A percentile compares a stretch with the other conserved stretches of the same genome.
Conservation (phyloP, 2,329 filamentous ascomycete genomes). For the Thelonectria discophora region DNA sequence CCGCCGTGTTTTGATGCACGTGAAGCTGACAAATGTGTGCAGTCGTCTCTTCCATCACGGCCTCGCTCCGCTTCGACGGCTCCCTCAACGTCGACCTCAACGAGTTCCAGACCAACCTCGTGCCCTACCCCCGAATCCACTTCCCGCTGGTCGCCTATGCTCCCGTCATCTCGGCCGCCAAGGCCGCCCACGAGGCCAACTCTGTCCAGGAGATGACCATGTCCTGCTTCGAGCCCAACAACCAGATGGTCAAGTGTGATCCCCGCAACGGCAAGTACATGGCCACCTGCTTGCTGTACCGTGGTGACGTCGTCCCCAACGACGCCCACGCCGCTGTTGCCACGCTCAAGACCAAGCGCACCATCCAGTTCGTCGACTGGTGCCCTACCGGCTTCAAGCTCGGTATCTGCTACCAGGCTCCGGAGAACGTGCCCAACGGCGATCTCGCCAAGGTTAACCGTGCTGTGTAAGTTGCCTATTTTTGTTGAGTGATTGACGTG, state of each 20-base stretch:
- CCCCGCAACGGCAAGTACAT: slow-evolving; percentile 81
- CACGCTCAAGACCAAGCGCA: slow-evolving; percentile 74
- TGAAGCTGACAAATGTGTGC: slow-evolving; percentile 35
- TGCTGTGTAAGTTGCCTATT: too few species aligned
- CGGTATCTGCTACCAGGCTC: slow-evolving; percentile 75
- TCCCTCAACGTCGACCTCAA: slow-evolving; percentile 78
- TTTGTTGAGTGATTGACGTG: too few species aligned
- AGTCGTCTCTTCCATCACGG: slow-evolving; percentile 81
- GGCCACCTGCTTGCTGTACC: slow-evolving; percentile 77
- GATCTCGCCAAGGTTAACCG: slow-evolving; percentile 70
- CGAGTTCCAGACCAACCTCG: slow-evolving; percentile 82
- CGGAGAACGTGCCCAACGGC: slow-evolving; percentile 79
- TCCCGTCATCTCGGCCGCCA: slow-evolving; percentile 74
- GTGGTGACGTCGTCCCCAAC: slow-evolving; percentile 74
- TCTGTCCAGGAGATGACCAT: slow-evolving; percentile 94
- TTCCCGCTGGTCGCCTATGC: slow-evolving; percentile 79
- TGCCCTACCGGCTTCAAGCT: slow-evolving; percentile 81
- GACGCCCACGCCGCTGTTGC: slow-evolving; percentile 74
- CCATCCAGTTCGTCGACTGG: slow-evolving; percentile 80
- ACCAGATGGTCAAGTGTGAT: slow-evolving; percentile 81
- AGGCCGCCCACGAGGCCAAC: slow-evolving; percentile 86
- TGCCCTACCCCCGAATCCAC: slow-evolving; percentile 78
- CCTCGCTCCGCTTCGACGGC: slow-evolving; percentile 76
- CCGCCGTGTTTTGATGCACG: neutral
- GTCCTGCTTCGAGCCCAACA: slow-evolving; percentile 82